Evolutionary conservation across 78 protist genomes (phyloP).

Genomic region (Ministeria vibrans): DNA sequence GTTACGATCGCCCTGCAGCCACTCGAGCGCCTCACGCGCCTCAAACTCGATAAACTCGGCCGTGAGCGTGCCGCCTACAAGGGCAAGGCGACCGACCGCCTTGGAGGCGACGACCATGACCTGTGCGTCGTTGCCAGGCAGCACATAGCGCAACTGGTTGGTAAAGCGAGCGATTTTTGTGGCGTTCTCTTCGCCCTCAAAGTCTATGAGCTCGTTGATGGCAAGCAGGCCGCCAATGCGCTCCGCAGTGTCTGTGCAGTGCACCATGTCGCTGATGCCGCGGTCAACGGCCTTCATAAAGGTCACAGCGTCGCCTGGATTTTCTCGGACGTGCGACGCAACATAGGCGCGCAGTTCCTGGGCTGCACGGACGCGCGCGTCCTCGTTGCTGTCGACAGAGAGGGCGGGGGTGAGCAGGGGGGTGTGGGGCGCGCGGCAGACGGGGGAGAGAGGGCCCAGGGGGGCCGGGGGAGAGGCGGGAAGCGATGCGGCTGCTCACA

Average conservation of each 20-base stretch:
- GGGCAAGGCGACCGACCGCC: conserved; percentile 15
- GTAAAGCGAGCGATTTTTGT: conserved; percentile 38
- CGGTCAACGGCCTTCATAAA: not conserved
- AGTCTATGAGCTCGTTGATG: conserved; percentile 31
- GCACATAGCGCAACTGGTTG: conserved; percentile 31
- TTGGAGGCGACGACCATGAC: conserved; percentile 19
- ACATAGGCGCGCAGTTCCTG: not conserved
- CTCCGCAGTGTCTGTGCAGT: not conserved
- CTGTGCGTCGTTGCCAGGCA: conserved; percentile 15
- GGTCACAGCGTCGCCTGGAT: not conserved
- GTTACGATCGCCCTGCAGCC: conserved; percentile 27
- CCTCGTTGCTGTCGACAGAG: not conserved
- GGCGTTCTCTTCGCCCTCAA: conserved; percentile 38
- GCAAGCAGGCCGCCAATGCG: not conserved
- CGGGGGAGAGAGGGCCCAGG: too few relatives aligned
- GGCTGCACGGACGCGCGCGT: not conserved
- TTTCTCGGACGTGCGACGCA: not conserved
- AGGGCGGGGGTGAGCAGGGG: not conserved
- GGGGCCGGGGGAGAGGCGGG: too few relatives aligned
- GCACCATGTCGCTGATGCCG: not conserved
- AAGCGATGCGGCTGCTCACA: too few relatives aligned
- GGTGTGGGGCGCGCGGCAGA: not conserved
- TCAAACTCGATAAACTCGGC: conserved; percentile 39
- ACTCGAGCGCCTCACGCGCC: conserved; percentile 37
- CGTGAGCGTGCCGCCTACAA: not conserved